Evolutionary conservation across 2,329 filamentous ascomycete species (phyloP).

Genomic region (Scortechinia acanthostroma): DNA sequence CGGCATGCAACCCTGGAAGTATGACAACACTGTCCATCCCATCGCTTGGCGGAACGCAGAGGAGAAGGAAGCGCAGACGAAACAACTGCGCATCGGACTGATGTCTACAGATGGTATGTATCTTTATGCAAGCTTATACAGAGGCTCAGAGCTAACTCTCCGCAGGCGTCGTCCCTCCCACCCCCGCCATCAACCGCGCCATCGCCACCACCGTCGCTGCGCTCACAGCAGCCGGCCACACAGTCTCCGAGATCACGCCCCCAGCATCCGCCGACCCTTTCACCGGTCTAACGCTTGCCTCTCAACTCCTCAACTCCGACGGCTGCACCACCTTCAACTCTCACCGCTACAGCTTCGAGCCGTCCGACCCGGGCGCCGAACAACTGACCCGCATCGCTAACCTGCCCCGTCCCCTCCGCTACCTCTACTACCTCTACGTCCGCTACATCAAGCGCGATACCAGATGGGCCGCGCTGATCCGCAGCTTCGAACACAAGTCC

Average conservation of each 20-base stretch:
- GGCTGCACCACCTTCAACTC: slow-evolving; percentile 26
- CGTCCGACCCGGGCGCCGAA: neutral
- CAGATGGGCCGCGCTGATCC: slow-evolving; percentile 26
- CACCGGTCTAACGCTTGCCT: slow-evolving; percentile 5
- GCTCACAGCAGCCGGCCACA: slow-evolving; percentile 35
- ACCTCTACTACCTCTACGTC: slow-evolving; percentile 3
- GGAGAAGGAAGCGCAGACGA: slow-evolving; percentile 8
- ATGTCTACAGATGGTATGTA: neutral
- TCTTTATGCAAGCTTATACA: too few species aligned
- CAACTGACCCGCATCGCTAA: neutral
- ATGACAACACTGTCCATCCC: slow-evolving; percentile 47
- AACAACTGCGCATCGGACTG: neutral
- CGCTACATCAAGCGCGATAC: slow-evolving; percentile 8
- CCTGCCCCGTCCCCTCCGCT: neutral
- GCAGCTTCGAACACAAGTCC: slow-evolving; percentile 25
- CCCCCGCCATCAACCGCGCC: slow-evolving; percentile 56
- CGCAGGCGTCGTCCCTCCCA: slow-evolving; percentile 57
- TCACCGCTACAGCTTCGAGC: slow-evolving; percentile 2
- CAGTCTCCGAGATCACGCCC: slow-evolving; percentile 36
- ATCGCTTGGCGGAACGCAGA: slow-evolving; percentile 40
- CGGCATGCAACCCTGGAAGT: slow-evolving; percentile 42
- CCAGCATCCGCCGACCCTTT: slow-evolving; percentile 4
- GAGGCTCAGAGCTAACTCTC: slow-evolving; percentile 55
- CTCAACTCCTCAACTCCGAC: slow-evolving; percentile 16
- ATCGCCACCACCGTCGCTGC: slow-evolving; percentile 33